Percentiles rank a stretch among this genome's conserved stretches.
Conservation (phyloP, 2,329 filamentous ascomycete genomes). For the Thelonectria olida region DNA sequence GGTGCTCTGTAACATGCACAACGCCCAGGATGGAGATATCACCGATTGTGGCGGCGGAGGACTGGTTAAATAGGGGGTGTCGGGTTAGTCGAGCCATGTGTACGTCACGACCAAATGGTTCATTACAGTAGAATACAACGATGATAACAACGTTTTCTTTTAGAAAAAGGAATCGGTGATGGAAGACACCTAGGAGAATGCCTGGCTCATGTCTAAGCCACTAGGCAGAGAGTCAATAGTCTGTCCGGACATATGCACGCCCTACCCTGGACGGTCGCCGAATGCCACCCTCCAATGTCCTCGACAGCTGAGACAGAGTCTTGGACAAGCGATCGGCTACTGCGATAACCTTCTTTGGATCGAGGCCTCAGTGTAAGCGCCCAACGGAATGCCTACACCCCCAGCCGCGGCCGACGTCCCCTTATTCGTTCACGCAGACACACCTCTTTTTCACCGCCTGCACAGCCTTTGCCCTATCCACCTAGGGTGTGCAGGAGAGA, state of each 20-base stretch:
- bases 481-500: no score
- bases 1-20: not conserved
- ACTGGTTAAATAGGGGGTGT: not conserved
- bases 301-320: not conserved
- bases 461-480: no score
- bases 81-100: not conserved
- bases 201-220: not conserved
- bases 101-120: not conserved
- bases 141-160: no score
- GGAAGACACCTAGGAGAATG: no score
- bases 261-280: not conserved
- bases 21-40: not conserved
- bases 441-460: no score
- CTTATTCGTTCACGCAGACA: no score
- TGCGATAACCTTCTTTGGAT: not conserved
- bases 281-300: conserved; percentile 1
- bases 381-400: not conserved
- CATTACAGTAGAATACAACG: not conserved
- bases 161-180: no score
- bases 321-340: not conserved
- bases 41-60: not conserved
- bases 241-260: not conserved
- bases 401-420: no score
- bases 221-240: not conserved
- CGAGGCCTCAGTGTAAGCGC: not conserved